Conservation (phyloP, 2,329 filamentous ascomycete genomes). For the Alternaria angustiovoidea region DNA sequence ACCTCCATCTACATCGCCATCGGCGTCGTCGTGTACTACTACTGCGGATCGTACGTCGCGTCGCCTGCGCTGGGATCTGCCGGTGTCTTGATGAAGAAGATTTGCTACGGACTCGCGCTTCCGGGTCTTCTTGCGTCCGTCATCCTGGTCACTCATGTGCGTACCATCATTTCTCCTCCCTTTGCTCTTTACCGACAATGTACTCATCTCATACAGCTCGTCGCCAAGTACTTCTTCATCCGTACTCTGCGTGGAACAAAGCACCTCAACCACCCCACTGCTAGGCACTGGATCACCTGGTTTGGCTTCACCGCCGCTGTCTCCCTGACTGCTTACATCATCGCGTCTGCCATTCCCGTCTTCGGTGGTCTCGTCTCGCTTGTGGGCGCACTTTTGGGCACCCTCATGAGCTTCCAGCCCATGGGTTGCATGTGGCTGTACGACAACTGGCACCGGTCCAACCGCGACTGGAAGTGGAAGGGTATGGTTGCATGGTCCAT, state of each 20-base stretch:
- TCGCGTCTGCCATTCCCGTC: slow-evolving; percentile 38
- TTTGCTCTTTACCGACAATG: neutral
- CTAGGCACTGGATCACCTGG: slow-evolving; percentile 39
- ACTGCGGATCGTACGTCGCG: slow-evolving; percentile 66
- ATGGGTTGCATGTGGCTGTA: slow-evolving; percentile 43
- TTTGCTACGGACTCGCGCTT: slow-evolving; percentile 73
- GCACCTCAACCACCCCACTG: slow-evolving; percentile 59
- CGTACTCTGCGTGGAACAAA: slow-evolving; percentile 74
- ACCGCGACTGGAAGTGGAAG: slow-evolving; percentile 25
- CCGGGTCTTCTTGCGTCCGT: slow-evolving; percentile 52
- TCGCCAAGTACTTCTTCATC: slow-evolving; percentile 60
- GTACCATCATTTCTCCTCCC: too few species aligned
- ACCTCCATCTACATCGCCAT: slow-evolving; percentile 70
- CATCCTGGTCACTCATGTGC: slow-evolving; percentile 29
- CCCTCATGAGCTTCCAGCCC: slow-evolving; percentile 37
- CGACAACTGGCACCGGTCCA: slow-evolving; percentile 31
- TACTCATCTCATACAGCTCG: slow-evolving; percentile 17
- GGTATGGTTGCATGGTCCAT: slow-evolving; percentile 33
- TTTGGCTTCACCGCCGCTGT: slow-evolving; percentile 30
- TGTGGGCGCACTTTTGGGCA: slow-evolving; percentile 37
- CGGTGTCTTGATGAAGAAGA: slow-evolving; percentile 63
- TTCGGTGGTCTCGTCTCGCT: slow-evolving; percentile 40
- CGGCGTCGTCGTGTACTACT: slow-evolving; percentile 73
- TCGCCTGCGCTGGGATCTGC: slow-evolving; percentile 73
- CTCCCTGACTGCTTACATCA: slow-evolving; percentile 31